Base-by-base conservation (phyloP, 805 yeast species). In the Helenozyma rhizophorensis region DNA sequence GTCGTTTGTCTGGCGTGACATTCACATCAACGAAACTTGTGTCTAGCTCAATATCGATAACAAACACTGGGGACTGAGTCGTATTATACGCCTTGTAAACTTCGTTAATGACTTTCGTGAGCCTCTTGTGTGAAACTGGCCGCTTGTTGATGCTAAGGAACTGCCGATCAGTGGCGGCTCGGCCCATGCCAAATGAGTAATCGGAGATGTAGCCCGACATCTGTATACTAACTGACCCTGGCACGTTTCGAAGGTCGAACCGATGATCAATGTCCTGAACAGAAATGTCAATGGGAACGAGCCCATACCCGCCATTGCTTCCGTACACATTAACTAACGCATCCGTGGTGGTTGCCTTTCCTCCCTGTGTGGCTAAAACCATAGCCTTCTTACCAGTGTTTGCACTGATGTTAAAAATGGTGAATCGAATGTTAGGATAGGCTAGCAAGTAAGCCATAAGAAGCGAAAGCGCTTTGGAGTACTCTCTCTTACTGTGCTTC, bases 1-100 rank as follows among this genome's bases (percentile, higher is more conserved):
- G 74, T 32, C 90, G 66, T 53, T 93, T 93, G 54, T 93, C 97
- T 0, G 98, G 97, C 0, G 96, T 80, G 1, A 93, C 83, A 56
- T 93, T 93, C 13, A 93, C 69, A 58, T 93, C 98, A n/a, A 81
- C 39, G 23, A 65, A 61, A 16, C 51, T 47, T 0, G 83, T 66
- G 25, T 72, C 68, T 5, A 86, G 51, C 10, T 50, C 48, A 14
- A 93, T 44, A 54, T 93, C 69, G 3, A 86, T 46, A 2, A 87
- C 65, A 30, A 83, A 65, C 9, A 77, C 74, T 0, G 97, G 97
- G 32, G 53, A 70, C 49, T 88, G 96, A 4, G 78, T 64, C 46
- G 76, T 71, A 44, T 88, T 89, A 55, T 72, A 86, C 23, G 68
- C 65, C 41, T 75, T 78, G 60, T 85, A 93, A 1, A 76, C 72